These are phyloP conservation scores for Citrus hindsii DNA, from an alignment of 345 rosid genomes.

Conservation along the genomic window DNA sequence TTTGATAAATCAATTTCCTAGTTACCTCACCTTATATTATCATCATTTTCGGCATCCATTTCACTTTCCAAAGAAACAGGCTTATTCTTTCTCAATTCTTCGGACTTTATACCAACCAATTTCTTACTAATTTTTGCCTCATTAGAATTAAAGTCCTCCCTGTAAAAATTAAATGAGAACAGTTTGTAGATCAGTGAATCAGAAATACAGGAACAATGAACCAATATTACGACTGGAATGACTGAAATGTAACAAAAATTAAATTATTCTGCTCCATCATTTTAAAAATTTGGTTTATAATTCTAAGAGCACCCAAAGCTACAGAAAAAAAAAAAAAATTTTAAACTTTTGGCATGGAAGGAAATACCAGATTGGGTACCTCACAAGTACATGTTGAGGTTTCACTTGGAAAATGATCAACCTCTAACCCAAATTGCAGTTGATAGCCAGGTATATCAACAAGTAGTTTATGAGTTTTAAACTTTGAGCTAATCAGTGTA, in stretches of 20 bases:
- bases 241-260: background rate
- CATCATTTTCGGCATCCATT: constrained; percentile 24
- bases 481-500: background rate
- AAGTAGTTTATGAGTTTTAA: background rate
- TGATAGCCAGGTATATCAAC: background rate
- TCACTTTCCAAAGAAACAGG: constrained; percentile 26
- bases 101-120: constrained; percentile 18
- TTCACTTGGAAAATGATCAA: background rate
- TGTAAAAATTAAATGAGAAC: constrained; percentile 16
- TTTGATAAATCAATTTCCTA: background rate
- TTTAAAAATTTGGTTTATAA: background rate
- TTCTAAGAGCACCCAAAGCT: background rate
- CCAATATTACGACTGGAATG: background rate
- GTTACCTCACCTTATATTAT: constrained; percentile 34
- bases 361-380: background rate
- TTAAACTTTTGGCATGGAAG: background rate
- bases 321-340: background rate
- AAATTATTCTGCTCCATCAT: background rate
- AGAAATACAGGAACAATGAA: background rate
- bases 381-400: background rate
- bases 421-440: background rate
- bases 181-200: background rate
- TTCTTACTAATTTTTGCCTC: constrained; percentile 30
- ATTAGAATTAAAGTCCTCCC: constrained; percentile 23
- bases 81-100: constrained; percentile 14